Evolutionary conservation across 176 grass and related monocot genomes (phyloP).

Genomic region (Rhipidocladum racemiflorum): DNA sequence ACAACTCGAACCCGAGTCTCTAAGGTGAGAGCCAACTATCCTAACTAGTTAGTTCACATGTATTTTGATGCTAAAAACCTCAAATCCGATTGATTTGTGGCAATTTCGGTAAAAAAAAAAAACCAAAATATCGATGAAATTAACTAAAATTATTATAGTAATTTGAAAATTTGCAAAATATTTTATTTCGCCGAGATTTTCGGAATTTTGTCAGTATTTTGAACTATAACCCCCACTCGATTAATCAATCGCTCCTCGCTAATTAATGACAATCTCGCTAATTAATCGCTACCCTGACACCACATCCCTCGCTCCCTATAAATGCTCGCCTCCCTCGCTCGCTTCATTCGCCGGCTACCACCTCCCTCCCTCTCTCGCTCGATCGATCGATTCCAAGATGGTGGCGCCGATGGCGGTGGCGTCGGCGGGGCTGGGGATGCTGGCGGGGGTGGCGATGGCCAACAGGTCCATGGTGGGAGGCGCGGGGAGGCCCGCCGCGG

Average conservation of each 20-base stretch:
- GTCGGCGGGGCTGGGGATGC: conserved; percentile 82
- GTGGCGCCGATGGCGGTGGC: conserved; percentile 72
- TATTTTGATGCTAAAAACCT: no score
- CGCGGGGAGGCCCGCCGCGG: background rate
- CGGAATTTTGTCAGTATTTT: no score
- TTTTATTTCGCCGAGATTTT: no score
- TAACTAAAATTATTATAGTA: no score
- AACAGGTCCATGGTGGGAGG: conserved; percentile 46
- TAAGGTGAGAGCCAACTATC: no score
- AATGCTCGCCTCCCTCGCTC: background rate
- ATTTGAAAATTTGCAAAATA: no score
- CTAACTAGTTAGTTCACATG: no score
- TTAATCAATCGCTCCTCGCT: background rate
- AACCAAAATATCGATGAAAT: no score
- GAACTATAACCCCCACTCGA: conserved; percentile 10
- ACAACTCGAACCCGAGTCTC: no score
- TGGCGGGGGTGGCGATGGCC: conserved; percentile 69
- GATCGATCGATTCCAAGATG: conserved; percentile 14
- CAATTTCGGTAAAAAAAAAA: no score
- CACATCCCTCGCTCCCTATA: background rate
- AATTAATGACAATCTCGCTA: background rate
- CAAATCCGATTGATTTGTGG: no score
- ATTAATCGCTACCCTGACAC: background rate
- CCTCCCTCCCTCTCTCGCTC: background rate
- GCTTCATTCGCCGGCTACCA: background rate